phyloP scores from a whole-genome alignment of 257 asterid species.

The Gynochthodes officinalis region DNA sequence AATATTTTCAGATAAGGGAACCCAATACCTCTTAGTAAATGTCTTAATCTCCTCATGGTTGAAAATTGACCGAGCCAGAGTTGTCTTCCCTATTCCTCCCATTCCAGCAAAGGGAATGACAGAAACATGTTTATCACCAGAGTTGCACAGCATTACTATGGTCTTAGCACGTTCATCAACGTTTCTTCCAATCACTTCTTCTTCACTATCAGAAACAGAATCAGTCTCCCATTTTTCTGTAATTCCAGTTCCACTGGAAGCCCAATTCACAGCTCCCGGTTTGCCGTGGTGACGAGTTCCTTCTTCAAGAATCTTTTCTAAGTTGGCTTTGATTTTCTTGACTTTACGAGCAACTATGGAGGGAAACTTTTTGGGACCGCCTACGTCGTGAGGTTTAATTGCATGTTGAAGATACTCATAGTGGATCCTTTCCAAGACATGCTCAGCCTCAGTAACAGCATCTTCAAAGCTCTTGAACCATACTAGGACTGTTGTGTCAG shows the following conservation, averaged over 20 bases:
- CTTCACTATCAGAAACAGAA: neutral
- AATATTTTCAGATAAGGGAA: slow-evolving; percentile 16
- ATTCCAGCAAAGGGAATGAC: slow-evolving; percentile 10
- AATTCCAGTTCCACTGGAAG: too few species aligned
- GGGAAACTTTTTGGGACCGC: too few species aligned
- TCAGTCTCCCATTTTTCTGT: slow-evolving; percentile 3
- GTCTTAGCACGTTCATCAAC: neutral
- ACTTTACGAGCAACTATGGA: slow-evolving; percentile 9
- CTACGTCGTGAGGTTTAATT: too few species aligned
- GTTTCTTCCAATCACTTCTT: neutral
- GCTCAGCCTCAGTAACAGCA: slow-evolving; percentile 21
- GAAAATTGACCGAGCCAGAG: slow-evolving; percentile 11
- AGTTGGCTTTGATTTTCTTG: slow-evolving; percentile 13
- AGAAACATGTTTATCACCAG: neutral
- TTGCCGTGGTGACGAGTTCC: neutral
- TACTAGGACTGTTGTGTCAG: neutral
- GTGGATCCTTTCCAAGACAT: slow-evolving; percentile 25
- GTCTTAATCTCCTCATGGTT: neutral
- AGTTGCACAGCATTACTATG: neutral
- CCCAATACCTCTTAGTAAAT: slow-evolving; percentile 17
- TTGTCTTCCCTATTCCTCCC: slow-evolving; percentile 19
- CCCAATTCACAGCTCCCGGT: too few species aligned
- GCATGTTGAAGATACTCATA: neutral
- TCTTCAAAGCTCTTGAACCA: slow-evolving; percentile 25
- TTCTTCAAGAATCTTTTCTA: neutral